Percentiles rank a stretch among this genome's conserved stretches.
Conservation (phyloP, 1,284 basidiomycete species). For the Sphagnurus paluster region DNA sequence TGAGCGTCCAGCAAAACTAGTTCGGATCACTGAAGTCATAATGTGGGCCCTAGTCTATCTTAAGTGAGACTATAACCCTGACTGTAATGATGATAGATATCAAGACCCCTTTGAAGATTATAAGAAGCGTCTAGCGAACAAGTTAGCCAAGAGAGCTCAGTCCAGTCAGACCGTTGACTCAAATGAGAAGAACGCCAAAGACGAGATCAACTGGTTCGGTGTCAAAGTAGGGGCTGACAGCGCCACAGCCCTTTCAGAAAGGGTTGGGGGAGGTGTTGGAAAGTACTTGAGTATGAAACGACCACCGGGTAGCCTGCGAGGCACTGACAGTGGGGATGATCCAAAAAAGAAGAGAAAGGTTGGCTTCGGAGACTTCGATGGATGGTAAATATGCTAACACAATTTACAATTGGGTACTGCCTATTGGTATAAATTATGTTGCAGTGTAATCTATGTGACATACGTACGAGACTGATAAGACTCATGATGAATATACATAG, state of each 20-base stretch:
- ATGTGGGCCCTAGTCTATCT: slow-evolving; percentile 51
- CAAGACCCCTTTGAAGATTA: slow-evolving; percentile 89
- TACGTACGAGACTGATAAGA: slow-evolving; percentile 9
- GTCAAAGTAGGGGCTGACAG: slow-evolving; percentile 61
- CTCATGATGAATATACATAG: too few relatives aligned
- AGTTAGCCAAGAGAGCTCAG: slow-evolving; percentile 68
- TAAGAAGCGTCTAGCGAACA: slow-evolving; percentile 73
- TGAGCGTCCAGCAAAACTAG: slow-evolving; percentile 82
- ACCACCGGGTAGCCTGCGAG: slow-evolving; percentile 32
- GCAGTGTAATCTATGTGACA: slow-evolving; percentile 3
- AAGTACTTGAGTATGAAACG: slow-evolving; percentile 70
- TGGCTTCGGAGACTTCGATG: slow-evolving; percentile 81
- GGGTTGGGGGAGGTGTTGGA: slow-evolving; percentile 38
- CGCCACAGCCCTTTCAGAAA: slow-evolving; percentile 29
- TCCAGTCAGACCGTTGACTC: slow-evolving; percentile 51
- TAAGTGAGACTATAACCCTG: slow-evolving; percentile 3
- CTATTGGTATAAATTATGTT: background rate
- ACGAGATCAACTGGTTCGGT: slow-evolving; percentile 85
- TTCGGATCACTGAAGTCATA: slow-evolving; percentile 75
- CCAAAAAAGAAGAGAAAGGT: slow-evolving; percentile 70
- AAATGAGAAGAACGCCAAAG: slow-evolving; percentile 44
- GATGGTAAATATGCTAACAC: slow-evolving; percentile 47
- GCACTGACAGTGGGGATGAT: slow-evolving; percentile 40
- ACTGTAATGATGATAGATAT: slow-evolving; percentile 44
- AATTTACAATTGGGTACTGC: too few relatives aligned